These are phyloP conservation scores for Mycosarcoma maydis DNA, from an alignment of 1,284 basidiomycete genomes.

Conservation along the genomic window DNA sequence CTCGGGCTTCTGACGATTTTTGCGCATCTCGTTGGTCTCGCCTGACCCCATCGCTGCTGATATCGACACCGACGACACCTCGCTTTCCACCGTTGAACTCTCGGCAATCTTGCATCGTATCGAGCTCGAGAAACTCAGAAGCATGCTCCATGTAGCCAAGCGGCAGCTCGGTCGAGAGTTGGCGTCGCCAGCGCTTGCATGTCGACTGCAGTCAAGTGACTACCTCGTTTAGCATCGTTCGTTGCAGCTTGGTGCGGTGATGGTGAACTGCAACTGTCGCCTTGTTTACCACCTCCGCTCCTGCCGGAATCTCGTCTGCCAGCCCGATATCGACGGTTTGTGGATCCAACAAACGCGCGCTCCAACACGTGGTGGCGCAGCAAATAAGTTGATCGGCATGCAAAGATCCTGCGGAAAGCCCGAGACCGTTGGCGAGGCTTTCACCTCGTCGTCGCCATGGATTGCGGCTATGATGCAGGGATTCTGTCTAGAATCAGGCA, in stretches of 20 bases:
- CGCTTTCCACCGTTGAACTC: neutral
- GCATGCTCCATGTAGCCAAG: neutral
- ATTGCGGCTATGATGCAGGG: neutral
- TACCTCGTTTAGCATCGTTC: conserved; percentile 23
- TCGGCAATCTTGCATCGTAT: neutral
- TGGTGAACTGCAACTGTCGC: conserved; percentile 21
- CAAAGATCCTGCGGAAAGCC: neutral
- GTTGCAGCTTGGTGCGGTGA: conserved; percentile 27
- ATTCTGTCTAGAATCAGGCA: too few relatives aligned
- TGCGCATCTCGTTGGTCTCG: conserved; percentile 30
- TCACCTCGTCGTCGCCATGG: neutral
- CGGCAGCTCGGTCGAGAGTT: neutral
- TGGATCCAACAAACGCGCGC: neutral
- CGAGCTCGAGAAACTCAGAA: neutral
- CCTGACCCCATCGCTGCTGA: conserved; percentile 1
- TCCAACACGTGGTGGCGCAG: neutral
- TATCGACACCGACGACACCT: neutral
- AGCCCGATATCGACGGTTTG: neutral
- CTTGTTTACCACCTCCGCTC: neutral
- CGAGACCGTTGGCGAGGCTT: conserved; percentile 4
- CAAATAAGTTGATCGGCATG: conserved; percentile 1
- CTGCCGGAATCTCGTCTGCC: conserved; percentile 1
- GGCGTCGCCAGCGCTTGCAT: conserved; percentile 23
- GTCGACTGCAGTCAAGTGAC: conserved; percentile 16
- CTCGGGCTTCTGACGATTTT: conserved; percentile 30